These are phyloP conservation scores for Sideroxylon spinosum DNA, from an alignment of 179 eudicot genomes.

Conservation along the genomic window DNA sequence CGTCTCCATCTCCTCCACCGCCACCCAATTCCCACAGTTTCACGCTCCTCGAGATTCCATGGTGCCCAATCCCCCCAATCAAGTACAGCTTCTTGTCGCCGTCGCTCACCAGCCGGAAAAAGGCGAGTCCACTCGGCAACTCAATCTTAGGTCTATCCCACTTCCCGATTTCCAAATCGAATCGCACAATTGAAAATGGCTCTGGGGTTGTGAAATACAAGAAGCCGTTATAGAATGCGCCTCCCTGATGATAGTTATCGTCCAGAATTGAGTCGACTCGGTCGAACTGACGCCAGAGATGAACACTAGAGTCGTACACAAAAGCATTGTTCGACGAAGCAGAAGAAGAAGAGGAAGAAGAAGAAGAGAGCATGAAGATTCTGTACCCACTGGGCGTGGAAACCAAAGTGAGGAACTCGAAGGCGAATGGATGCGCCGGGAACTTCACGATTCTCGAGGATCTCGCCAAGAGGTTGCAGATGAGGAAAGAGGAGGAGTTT, in stretches of 20 bases:
- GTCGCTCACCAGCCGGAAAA: constrained; percentile 38
- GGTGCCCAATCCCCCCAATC: constrained; percentile 58
- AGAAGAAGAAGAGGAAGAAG: constrained; percentile 21
- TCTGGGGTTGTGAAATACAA: constrained; percentile 48
- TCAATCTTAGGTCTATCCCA: constrained; percentile 24
- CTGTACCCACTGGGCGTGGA: constrained; percentile 33
- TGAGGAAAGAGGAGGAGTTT: constrained; percentile 35
- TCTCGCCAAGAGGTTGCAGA: constrained; percentile 38
- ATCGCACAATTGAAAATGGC: constrained; percentile 35
- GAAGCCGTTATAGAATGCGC: constrained; percentile 30
- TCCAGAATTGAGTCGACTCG: constrained; percentile 23
- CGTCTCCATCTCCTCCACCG: no score
- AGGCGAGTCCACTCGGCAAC: constrained; percentile 41
- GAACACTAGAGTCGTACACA: constrained; percentile 36
- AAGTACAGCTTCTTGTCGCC: constrained; percentile 36
- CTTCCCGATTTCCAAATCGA: constrained; percentile 38
- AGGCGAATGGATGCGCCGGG: constrained; percentile 38
- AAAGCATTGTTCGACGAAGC: constrained; percentile 28
- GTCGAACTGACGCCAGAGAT: constrained; percentile 33
- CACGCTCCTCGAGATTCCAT: constrained; percentile 59
- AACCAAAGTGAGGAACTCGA: constrained; percentile 42
- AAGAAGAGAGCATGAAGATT: constrained; percentile 27
- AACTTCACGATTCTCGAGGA: constrained; percentile 35
- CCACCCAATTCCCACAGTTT: constrained; percentile 52
- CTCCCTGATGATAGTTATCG: constrained; percentile 41